Evolutionary conservation across 2,329 filamentous ascomycete genomes (phyloP), one percentile per base, ranked within the genome.

Genomic region (Epicoccum nigrum): DNA sequence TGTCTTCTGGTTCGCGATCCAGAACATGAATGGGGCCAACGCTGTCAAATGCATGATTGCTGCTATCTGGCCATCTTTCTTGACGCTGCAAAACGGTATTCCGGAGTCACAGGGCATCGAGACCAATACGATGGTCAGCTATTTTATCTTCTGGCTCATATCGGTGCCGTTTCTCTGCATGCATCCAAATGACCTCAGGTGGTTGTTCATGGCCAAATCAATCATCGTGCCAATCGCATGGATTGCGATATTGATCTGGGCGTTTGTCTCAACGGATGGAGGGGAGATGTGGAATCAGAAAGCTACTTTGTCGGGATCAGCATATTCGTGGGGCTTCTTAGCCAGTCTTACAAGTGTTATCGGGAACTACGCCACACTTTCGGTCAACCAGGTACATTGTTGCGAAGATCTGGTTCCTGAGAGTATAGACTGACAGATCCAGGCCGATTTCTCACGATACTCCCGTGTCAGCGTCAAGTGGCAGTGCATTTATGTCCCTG

Each of bases 1-100:
- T 4, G 65, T 83, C 15, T 83, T 85, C 68, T 84, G 82, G 87
- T 83, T 87, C 45, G 84, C 85, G 0, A 86, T 88, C 38, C 84
- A 88, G 58, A 83, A 82, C 32, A 83, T 84, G 53, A 86, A 86
- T 56, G 85, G 86, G 0, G 84, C 81, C 0, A 81, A 82, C 49
- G 75, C 77, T 0, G 74, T 83, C 7, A 72, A 73, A 4, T 77
- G 79, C 34, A 81, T 82, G 70, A 60, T 83, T 12, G 76, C 76
- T 7, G 81, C 81, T 1, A 83, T 84, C 56, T 85, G 82, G 80
- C 83, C 84, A 0, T 80, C 77, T 8, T 86, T 83, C 57, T 68
- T 76, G 1, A 73, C 74, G 0, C 73, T 85, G 9, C 74, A 76
- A 0, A 86, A 86, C 58, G 69, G 74, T 20, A 76, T 86, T 4